A percentile compares a stretch with the other conserved stretches of the same genome.
Conservation (phyloP, 2,329 filamentous ascomycete genomes). For the Emericellopsis cladophorae region DNA sequence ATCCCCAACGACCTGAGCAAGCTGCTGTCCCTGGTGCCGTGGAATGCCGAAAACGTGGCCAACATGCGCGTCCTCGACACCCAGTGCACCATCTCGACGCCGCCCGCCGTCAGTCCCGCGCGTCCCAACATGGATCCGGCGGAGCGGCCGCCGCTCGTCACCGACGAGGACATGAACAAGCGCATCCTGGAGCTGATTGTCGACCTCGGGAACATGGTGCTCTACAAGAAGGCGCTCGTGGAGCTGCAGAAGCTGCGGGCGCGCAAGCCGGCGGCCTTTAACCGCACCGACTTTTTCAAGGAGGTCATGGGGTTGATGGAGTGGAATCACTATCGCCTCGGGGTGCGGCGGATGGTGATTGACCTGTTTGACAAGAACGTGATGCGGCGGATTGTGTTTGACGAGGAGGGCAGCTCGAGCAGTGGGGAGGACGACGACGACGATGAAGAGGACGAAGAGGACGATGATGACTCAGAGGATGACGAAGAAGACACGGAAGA, state of each 20-base stretch:
- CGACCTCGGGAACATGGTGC: slow-evolving; percentile 84
- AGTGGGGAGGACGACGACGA: slow-evolving; percentile 35
- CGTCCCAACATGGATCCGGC: slow-evolving; percentile 30
- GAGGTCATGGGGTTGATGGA: slow-evolving; percentile 78
- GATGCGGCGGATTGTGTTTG: slow-evolving; percentile 71
- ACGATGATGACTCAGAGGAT: slow-evolving; percentile 21
- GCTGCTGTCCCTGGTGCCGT: slow-evolving; percentile 59
- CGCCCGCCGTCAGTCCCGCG: slow-evolving; percentile 27
- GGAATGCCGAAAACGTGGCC: slow-evolving; percentile 38
- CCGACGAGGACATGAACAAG: slow-evolving; percentile 54
- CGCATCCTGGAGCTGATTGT: slow-evolving; percentile 76
- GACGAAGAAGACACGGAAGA: slow-evolving; percentile 49
- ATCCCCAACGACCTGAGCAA: slow-evolving; percentile 68
- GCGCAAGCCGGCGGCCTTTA: slow-evolving; percentile 64
- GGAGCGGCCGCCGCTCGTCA: slow-evolving; percentile 29
- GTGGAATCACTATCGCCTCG: slow-evolving; percentile 77
- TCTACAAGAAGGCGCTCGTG: slow-evolving; percentile 74
- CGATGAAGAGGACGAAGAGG: slow-evolving; percentile 32
- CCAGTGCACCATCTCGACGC: slow-evolving; percentile 37
- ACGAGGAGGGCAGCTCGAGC: slow-evolving; percentile 44
- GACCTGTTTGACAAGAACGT: slow-evolving; percentile 91
- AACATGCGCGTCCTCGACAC: slow-evolving; percentile 32
- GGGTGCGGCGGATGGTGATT: slow-evolving; percentile 78
- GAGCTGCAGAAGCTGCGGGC: slow-evolving; percentile 72
- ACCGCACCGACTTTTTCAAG: slow-evolving; percentile 65